A percentile compares a stretch with the other conserved stretches of the same genome.
These are phyloP conservation scores for Trichoderma reesei DNA, from an alignment of 495 filamentous ascomycete species.

Conservation along the genomic window DNA sequence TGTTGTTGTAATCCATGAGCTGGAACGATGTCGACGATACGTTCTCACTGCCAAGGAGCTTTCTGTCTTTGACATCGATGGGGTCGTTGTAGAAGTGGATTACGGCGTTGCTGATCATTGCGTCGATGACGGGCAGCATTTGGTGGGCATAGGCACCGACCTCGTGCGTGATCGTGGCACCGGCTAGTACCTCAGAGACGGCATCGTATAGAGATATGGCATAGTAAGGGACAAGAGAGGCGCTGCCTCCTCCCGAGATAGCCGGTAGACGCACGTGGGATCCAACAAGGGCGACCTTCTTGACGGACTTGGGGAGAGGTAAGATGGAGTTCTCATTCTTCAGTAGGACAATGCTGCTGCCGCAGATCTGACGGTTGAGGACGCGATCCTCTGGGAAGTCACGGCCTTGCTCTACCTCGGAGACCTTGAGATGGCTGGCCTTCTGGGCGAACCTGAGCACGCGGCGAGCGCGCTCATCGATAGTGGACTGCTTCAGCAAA, in stretches of 20 bases:
- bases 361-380: conserved; percentile 59
- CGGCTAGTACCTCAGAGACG: not conserved
- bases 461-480: conserved; percentile 48
- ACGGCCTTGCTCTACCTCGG: conserved; percentile 50
- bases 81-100: not conserved
- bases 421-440: conserved; percentile 49
- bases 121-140: not conserved
- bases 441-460: conserved; percentile 60
- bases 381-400: conserved; percentile 55
- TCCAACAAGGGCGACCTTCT: conserved; percentile 65
- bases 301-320: conserved; percentile 53
- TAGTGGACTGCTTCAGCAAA: conserved; percentile 38
- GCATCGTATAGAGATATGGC: conserved; percentile 27
- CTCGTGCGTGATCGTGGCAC: not conserved
- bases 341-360: conserved; percentile 66
- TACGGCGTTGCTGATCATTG: not conserved
- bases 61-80: not conserved
- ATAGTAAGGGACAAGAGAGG: conserved; percentile 74
- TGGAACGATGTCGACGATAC: not conserved
- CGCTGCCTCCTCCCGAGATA: conserved; percentile 72
- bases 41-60: not conserved
- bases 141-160: not conserved
- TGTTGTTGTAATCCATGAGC: not conserved
- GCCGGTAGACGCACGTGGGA: conserved; percentile 66
- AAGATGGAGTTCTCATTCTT: conserved; percentile 63